phyloP scores from a whole-genome alignment of 1,284 basidiomycete species.

The Boletus sp. region DNA sequence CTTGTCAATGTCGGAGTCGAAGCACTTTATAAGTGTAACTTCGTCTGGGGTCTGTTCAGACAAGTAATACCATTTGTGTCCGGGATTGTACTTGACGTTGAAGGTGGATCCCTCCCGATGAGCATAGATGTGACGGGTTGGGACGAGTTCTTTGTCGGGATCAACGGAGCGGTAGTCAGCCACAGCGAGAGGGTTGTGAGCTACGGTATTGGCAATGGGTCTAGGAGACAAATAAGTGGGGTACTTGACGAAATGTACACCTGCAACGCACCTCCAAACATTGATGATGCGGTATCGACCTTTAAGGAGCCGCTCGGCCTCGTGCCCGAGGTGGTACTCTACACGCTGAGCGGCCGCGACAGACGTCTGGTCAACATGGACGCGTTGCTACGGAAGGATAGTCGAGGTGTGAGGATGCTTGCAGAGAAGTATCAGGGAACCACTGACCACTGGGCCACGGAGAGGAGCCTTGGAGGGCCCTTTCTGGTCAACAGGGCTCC shows the following conservation, averaged over 20 bases:
- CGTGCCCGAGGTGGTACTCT: constrained; percentile 36
- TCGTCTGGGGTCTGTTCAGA: constrained; percentile 45
- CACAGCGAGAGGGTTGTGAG: constrained; percentile 19
- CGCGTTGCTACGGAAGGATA: constrained; percentile 12
- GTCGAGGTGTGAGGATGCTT: background rate
- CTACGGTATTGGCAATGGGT: constrained; percentile 43
- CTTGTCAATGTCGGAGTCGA: constrained; percentile 38
- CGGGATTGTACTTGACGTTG: constrained; percentile 33
- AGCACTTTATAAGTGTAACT: constrained; percentile 48
- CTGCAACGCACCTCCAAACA: constrained; percentile 39
- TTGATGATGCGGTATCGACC: constrained; percentile 50
- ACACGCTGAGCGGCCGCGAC: constrained; percentile 38
- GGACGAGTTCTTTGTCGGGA: constrained; percentile 13
- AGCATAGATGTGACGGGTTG: constrained; percentile 14
- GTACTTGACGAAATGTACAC: background rate
- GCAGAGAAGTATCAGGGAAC: background rate
- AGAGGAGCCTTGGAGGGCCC: constrained; percentile 5
- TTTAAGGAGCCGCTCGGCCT: constrained; percentile 39
- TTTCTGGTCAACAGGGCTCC: constrained; percentile 11
- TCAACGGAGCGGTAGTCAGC: constrained; percentile 21
- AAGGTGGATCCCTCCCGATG: constrained; percentile 16
- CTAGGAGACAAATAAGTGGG: constrained; percentile 8
- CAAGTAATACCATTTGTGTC: constrained; percentile 50
- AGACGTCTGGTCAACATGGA: constrained; percentile 47
- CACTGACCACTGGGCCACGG: constrained; percentile 35